Evolutionary conservation across 371 early-diverging fungal species (phyloP).

Genomic region (Smittium culicis): DNA sequence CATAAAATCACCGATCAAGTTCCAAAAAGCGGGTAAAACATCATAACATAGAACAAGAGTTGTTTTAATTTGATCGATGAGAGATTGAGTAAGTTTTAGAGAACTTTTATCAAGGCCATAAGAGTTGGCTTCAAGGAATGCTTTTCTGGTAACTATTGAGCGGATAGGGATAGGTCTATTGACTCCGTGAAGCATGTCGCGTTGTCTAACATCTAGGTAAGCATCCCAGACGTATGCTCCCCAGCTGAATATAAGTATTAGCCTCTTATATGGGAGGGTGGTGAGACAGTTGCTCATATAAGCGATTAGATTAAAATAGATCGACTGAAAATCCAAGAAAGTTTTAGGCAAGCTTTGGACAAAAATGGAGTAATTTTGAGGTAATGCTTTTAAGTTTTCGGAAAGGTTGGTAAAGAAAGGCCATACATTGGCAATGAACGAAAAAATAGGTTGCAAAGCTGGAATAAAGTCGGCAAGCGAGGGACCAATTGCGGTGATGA

Average conservation of each 20-base stretch:
- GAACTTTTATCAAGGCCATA: slow-evolving; percentile 79
- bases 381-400: slow-evolving; percentile 2
- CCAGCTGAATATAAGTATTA: slow-evolving; percentile 52
- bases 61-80: slow-evolving; percentile 47
- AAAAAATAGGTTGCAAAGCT: slow-evolving; percentile 19
- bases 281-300: slow-evolving; percentile 11
- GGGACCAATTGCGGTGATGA: slow-evolving; percentile 18
- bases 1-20: slow-evolving; percentile 38
- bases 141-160: slow-evolving; percentile 49
- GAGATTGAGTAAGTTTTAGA: slow-evolving; percentile 52
- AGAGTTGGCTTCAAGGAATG: slow-evolving; percentile 66
- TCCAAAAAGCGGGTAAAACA: slow-evolving; percentile 64
- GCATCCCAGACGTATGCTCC: slow-evolving; percentile 31
- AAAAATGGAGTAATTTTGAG: neutral
- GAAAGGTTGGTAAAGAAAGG: slow-evolving; percentile 13
- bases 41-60: slow-evolving; percentile 49
- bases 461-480: slow-evolving; percentile 27
- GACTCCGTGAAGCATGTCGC: slow-evolving; percentile 47
- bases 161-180: slow-evolving; percentile 46
- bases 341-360: slow-evolving; percentile 12
- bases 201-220: slow-evolving; percentile 47
- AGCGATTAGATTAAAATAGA: neutral
- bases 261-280: slow-evolving; percentile 55
- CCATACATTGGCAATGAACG: slow-evolving; percentile 15
- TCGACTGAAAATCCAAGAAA: slow-evolving; percentile 12